Evolutionary conservation across 1,284 basidiomycete genomes (phyloP).

Genomic region (Ustilago vetiveriae): DNA sequence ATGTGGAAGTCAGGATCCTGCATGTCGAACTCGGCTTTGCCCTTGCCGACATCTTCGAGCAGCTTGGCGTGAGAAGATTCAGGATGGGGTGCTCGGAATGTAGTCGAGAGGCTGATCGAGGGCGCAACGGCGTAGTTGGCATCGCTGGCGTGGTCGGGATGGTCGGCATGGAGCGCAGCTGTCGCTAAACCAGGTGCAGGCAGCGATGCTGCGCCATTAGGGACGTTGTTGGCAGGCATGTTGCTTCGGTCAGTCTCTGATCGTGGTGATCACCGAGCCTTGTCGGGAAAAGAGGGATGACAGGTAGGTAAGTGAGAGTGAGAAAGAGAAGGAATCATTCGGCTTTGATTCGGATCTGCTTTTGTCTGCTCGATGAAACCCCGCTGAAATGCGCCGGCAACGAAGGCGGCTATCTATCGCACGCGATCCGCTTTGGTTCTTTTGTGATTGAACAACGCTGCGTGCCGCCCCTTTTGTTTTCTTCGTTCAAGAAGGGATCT

Average conservation of each 20-base stretch:
- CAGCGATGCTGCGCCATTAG: slow-evolving; percentile 10
- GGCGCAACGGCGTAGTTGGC: slow-evolving; percentile 54
- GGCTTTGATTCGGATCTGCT: no score
- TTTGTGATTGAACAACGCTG: background rate
- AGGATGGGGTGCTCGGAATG: slow-evolving; percentile 53
- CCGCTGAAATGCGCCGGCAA: no score
- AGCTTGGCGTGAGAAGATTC: slow-evolving; percentile 29
- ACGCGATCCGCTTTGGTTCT: slow-evolving; percentile 6
- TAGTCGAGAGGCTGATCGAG: slow-evolving; percentile 53
- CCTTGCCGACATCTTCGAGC: slow-evolving; percentile 21
- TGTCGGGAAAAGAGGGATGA: no score
- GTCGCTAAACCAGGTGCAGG: slow-evolving; percentile 42
- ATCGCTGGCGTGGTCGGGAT: slow-evolving; percentile 25
- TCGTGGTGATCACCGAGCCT: no score
- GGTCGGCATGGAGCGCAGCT: slow-evolving; percentile 39
- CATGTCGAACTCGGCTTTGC: slow-evolving; percentile 44
- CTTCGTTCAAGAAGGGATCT: no score
- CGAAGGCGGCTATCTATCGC: slow-evolving; percentile 18
- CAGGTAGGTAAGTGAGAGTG: no score
- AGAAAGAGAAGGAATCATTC: no score
- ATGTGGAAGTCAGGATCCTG: slow-evolving; percentile 56
- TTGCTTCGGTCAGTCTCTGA: no score
- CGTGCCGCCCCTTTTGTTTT: no score
- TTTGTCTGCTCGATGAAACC: no score
- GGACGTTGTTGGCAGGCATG: slow-evolving; percentile 15